phyloP scores from a whole-genome alignment of 2,329 filamentous ascomycete genomes.

The Penicillium sp. region DNA sequence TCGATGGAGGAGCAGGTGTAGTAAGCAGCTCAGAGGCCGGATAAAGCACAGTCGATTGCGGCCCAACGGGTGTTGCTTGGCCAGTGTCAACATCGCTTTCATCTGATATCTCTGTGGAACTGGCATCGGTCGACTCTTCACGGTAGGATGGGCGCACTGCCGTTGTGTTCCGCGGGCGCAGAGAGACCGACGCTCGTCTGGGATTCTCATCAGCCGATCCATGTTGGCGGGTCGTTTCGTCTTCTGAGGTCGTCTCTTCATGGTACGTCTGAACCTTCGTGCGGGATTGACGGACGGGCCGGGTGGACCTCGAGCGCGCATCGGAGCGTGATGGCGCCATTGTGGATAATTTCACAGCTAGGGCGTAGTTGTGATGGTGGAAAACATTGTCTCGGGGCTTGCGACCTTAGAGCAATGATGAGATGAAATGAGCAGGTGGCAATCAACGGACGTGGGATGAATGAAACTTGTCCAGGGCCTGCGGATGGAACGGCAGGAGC shows the following conservation, averaged over 20 bases:
- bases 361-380: neutral
- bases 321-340: constrained; percentile 34
- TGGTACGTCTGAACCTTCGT: constrained; percentile 38
- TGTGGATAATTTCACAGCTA: neutral
- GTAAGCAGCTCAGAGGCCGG: no score
- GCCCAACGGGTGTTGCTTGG: no score
- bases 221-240: constrained; percentile 16
- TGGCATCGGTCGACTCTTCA: constrained; percentile 35
- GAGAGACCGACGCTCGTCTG: constrained; percentile 25
- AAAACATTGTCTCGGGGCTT: neutral
- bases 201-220: constrained; percentile 13
- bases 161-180: constrained; percentile 33
- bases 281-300: constrained; percentile 38
- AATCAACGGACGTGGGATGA: neutral
- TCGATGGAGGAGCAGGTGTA: constrained; percentile 6
- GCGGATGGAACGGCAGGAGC: constrained; percentile 14
- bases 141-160: constrained; percentile 32
- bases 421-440: no score
- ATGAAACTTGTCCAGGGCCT: neutral
- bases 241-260: constrained; percentile 37
- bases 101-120: constrained; percentile 15
- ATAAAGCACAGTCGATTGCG: no score
- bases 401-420: no score
- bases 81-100: constrained; percentile 10
- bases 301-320: constrained; percentile 25